Evolutionary conservation across 305 asterid species (phyloP).

Genomic region (Striga hermonthica): DNA sequence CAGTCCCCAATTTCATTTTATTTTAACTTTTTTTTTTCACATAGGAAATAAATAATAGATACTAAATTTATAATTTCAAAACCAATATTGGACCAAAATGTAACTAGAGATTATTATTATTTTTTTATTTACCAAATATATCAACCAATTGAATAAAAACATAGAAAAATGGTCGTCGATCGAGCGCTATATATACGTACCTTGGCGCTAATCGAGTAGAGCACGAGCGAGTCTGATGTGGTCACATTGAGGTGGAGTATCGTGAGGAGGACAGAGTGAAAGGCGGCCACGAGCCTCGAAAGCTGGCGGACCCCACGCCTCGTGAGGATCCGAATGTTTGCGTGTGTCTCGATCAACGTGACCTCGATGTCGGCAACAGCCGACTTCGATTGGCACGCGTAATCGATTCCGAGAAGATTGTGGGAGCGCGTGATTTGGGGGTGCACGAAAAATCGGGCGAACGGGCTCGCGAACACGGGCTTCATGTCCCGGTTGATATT

Average conservation of each 20-base stretch:
- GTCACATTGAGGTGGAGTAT: slow-evolving; percentile 82
- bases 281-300: slow-evolving; percentile 60
- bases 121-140: too few species aligned
- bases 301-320: slow-evolving; percentile 54
- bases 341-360: slow-evolving; percentile 79
- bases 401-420: slow-evolving; percentile 40
- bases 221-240: slow-evolving; percentile 65
- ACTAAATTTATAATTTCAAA: slow-evolving; percentile 20
- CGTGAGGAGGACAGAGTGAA: slow-evolving; percentile 53
- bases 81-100: slow-evolving; percentile 26
- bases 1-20: slow-evolving; percentile 37
- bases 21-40: slow-evolving; percentile 28
- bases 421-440: slow-evolving; percentile 69
- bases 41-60: slow-evolving; percentile 27
- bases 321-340: slow-evolving; percentile 64
- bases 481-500: background rate
- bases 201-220: slow-evolving; percentile 88
- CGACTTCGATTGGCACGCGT: slow-evolving; percentile 55
- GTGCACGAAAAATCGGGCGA: slow-evolving; percentile 65
- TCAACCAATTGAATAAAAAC: background rate
- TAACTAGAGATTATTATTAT: background rate
- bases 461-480: slow-evolving; percentile 39
- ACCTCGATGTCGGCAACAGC: slow-evolving; percentile 76
- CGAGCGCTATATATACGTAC: slow-evolving; percentile 27
- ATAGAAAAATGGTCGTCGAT: background rate